Evolutionary conservation across 345 rosid genomes (phyloP).

Genomic region (Durio zibethinus): DNA sequence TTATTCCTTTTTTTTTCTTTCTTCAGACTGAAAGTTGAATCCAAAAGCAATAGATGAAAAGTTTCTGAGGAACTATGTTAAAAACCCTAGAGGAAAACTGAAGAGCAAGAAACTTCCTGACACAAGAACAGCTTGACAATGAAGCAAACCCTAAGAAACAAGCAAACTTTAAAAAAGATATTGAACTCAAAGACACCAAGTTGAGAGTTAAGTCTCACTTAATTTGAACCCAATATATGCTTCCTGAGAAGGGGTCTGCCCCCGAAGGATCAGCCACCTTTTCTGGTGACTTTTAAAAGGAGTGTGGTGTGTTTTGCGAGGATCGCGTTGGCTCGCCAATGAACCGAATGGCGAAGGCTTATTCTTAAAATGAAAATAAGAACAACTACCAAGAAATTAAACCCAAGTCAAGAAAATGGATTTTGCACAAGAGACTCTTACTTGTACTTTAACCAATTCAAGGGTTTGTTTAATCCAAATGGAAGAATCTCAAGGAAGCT

Average conservation of each 20-base stretch:
- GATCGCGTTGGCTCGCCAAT: slow-evolving; percentile 33
- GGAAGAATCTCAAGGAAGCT: slow-evolving; percentile 55
- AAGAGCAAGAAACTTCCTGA: slow-evolving; percentile 9
- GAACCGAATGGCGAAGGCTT: slow-evolving; percentile 12
- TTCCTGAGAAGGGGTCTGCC: slow-evolving; percentile 59
- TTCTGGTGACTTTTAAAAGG: slow-evolving; percentile 56
- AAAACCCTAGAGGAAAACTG: slow-evolving; percentile 20
- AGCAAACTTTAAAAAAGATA: slow-evolving; percentile 3
- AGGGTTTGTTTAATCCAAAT: slow-evolving; percentile 27
- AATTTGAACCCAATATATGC: slow-evolving; percentile 65
- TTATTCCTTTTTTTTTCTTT: neutral
- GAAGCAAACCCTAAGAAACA: slow-evolving; percentile 25
- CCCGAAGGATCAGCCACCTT: slow-evolving; percentile 96
- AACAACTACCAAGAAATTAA: slow-evolving; percentile 30
- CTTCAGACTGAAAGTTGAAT: neutral
- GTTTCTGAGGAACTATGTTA: neutral
- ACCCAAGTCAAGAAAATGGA: slow-evolving; percentile 15
- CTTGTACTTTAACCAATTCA: slow-evolving; percentile 24
- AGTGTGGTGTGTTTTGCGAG: slow-evolving; percentile 37
- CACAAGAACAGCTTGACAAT: neutral
- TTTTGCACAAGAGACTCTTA: slow-evolving; percentile 1
- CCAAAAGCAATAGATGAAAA: slow-evolving; percentile 8
- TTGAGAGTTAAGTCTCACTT: slow-evolving; percentile 34
- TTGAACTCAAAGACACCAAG: slow-evolving; percentile 16
- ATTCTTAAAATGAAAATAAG: neutral